Evolutionary conservation across 2,329 filamentous ascomycete species (phyloP).

Genomic region (Apiospora aurea): DNA sequence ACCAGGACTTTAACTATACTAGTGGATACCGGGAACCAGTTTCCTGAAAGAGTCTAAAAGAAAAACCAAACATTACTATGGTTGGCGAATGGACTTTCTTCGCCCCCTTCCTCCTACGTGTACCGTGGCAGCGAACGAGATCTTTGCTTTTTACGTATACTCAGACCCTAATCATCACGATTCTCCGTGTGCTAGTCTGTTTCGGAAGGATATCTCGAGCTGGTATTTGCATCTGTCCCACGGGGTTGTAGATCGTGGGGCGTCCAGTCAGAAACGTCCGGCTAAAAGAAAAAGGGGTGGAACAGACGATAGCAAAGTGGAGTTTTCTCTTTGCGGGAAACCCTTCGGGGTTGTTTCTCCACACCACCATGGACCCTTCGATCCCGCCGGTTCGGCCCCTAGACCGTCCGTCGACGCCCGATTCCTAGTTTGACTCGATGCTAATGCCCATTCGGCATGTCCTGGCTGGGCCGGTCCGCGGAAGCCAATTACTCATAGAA

Average conservation of each 20-base stretch:
- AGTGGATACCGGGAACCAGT: no score
- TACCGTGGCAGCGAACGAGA: no score
- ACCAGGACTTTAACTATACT: no score
- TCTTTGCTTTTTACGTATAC: no score
- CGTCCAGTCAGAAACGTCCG: neutral
- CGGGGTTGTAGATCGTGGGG: neutral
- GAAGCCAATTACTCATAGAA: neutral
- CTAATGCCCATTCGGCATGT: conserved; percentile 6
- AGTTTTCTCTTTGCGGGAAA: neutral
- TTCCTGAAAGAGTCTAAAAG: no score
- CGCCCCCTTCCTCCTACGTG: no score
- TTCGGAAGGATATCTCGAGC: no score
- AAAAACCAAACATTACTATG: no score
- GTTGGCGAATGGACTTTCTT: no score
- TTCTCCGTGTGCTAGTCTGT: no score
- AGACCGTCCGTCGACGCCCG: neutral
- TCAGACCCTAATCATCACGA: neutral
- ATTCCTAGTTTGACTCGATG: neutral
- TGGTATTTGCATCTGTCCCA: no score
- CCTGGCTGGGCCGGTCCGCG: neutral
- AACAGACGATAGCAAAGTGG: neutral
- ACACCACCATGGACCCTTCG: neutral
- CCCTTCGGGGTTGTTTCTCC: neutral
- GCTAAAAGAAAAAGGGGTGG: neutral
- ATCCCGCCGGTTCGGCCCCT: neutral